Percentiles rank a stretch among this genome's conserved stretches.
Conservation (phyloP, 2,329 filamentous ascomycete species). For the Neopestalotiopsis clavispora region DNA sequence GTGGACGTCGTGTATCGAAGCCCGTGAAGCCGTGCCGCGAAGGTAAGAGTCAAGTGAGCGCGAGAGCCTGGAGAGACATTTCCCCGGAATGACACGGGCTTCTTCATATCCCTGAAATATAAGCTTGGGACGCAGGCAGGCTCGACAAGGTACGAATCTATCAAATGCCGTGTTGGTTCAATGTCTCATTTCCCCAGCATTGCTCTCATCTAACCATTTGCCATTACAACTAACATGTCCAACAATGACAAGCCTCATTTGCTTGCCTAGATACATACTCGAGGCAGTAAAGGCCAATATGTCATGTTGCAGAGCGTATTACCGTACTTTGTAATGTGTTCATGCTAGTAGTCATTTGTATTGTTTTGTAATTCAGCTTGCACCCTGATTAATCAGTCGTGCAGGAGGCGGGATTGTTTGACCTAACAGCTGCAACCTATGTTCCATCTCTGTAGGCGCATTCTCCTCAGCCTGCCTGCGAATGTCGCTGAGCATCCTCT, state of each 20-base stretch:
- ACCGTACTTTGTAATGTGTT: not conserved
- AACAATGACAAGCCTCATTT: too few relatives aligned
- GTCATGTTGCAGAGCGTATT: not conserved
- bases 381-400: too few relatives aligned
- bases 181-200: too few relatives aligned
- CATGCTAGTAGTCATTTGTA: not conserved
- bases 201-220: too few relatives aligned
- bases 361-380: too few relatives aligned
- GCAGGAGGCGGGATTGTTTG: constrained; percentile 19
- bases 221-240: too few relatives aligned
- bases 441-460: constrained; percentile 47
- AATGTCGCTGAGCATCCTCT: constrained; percentile 48
- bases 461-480: constrained; percentile 48
- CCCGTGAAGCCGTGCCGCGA: not conserved
- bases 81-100: not conserved
- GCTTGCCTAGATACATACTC: too few relatives aligned
- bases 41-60: not conserved
- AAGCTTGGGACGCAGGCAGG: too few relatives aligned
- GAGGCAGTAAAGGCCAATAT: too few relatives aligned
- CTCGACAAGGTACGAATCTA: too few relatives aligned
- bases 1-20: not conserved
- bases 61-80: not conserved
- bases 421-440: constrained; percentile 32
- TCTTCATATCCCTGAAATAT: not conserved
- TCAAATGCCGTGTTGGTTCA: too few relatives aligned